A percentile compares a stretch with the other conserved stretches of the same genome.
These are phyloP conservation scores for Nematodospora valgi DNA, from an alignment of 805 yeast genomes.

Conservation along the genomic window DNA sequence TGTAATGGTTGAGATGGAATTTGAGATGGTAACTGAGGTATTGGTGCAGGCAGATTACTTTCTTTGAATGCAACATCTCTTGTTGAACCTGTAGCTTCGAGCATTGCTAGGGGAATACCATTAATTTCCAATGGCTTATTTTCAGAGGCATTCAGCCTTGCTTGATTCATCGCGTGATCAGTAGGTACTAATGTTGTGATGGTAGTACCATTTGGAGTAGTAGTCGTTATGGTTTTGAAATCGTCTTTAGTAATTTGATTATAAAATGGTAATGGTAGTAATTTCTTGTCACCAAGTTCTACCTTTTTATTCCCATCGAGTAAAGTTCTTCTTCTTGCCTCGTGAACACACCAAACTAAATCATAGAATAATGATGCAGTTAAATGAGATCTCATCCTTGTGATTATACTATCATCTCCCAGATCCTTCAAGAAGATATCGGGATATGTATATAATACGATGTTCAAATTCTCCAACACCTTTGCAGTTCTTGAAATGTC, in stretches of 20 bases:
- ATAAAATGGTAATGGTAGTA: slow-evolving; percentile 82
- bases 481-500: slow-evolving; percentile 91
- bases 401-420: slow-evolving; percentile 57
- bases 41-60: slow-evolving; percentile 2
- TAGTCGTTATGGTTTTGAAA: slow-evolving; percentile 77
- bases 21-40: slow-evolving; percentile 4
- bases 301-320: slow-evolving; percentile 24
- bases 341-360: slow-evolving; percentile 91
- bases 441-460: slow-evolving; percentile 83
- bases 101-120: slow-evolving; percentile 67
- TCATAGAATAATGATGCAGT: slow-evolving; percentile 91
- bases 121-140: slow-evolving; percentile 57
- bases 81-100: slow-evolving; percentile 77
- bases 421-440: slow-evolving; percentile 69
- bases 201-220: slow-evolving; percentile 91
- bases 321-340: slow-evolving; percentile 70
- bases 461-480: slow-evolving; percentile 82
- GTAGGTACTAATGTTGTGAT: slow-evolving; percentile 87
- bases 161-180: slow-evolving; percentile 64
- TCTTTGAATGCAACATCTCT: slow-evolving; percentile 14
- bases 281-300: slow-evolving; percentile 20
- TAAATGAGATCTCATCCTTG: slow-evolving; percentile 86
- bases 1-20: slow-evolving; percentile 9
- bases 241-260: slow-evolving; percentile 88
- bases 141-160: slow-evolving; percentile 57